These are phyloP conservation scores for Flammula alnicola DNA, from an alignment of 1,284 basidiomycete genomes.

Conservation along the genomic window DNA sequence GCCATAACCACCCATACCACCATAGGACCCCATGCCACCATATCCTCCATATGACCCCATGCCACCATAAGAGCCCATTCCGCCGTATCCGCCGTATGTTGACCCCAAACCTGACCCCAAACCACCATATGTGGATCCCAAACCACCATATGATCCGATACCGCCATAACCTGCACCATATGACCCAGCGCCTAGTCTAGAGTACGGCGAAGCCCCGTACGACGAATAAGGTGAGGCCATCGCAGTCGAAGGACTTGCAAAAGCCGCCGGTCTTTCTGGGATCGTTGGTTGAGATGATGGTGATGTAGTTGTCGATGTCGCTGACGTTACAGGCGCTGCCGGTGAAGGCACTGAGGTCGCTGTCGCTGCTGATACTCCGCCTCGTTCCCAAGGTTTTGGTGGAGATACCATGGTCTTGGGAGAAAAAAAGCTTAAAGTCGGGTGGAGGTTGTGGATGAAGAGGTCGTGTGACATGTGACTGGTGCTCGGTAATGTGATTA, in stretches of 20 bases:
- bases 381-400: slow-evolving; percentile 85
- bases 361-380: slow-evolving; percentile 38
- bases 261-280: slow-evolving; percentile 51
- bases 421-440: no score
- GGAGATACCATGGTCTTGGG: slow-evolving; percentile 87
- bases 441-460: no score
- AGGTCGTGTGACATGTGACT: no score
- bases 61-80: slow-evolving; percentile 32
- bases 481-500: no score
- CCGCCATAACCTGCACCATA: slow-evolving; percentile 37
- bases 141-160: slow-evolving; percentile 33
- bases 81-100: slow-evolving; percentile 25
- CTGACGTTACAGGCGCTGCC: slow-evolving; percentile 25
- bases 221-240: slow-evolving; percentile 36
- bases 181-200: slow-evolving; percentile 36
- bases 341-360: slow-evolving; percentile 16
- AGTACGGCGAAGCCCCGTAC: slow-evolving; percentile 43
- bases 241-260: slow-evolving; percentile 37
- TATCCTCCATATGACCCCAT: slow-evolving; percentile 33
- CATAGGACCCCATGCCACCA: slow-evolving; percentile 34
- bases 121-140: slow-evolving; percentile 22
- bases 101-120: slow-evolving; percentile 21
- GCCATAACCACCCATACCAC: slow-evolving; percentile 39
- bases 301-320: slow-evolving; percentile 23
- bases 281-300: slow-evolving; percentile 41